phyloP scores from a whole-genome alignment of 2,329 filamentous ascomycete species.

The Monosporascus sp. region DNA sequence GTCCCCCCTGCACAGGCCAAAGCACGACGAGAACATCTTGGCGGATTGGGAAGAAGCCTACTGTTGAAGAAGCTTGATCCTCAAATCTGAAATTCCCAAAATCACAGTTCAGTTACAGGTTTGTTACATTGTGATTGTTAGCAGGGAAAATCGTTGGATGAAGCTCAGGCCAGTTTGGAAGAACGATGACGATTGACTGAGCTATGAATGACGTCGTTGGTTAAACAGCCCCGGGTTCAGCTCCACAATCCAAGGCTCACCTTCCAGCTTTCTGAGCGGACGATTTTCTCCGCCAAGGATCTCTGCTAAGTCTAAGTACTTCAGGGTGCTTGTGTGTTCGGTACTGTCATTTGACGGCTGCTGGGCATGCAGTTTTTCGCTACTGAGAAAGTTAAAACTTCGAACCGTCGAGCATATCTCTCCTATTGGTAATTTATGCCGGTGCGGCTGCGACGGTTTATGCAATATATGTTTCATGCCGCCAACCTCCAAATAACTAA shows the following conservation, averaged over 20 bases:
- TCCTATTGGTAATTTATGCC: too few relatives aligned
- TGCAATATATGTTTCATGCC: too few relatives aligned
- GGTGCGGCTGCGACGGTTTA: too few relatives aligned
- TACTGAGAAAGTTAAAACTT: too few relatives aligned
- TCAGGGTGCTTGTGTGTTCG: too few relatives aligned
- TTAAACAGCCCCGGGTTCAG: not conserved
- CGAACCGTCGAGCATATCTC: too few relatives aligned
- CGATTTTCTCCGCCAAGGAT: not conserved
- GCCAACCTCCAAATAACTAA: too few relatives aligned
- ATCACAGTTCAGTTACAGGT: not conserved
- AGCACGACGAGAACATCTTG: constrained; percentile 56
- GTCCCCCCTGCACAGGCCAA: constrained; percentile 47
- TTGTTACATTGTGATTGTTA: not conserved
- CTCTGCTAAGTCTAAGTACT: too few relatives aligned
- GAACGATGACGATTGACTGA: not conserved
- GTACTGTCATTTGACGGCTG: too few relatives aligned
- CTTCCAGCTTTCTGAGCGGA: not conserved
- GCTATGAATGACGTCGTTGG: not conserved
- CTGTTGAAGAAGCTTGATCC: not conserved
- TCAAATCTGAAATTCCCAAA: not conserved
- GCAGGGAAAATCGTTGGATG: not conserved
- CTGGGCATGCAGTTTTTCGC: too few relatives aligned
- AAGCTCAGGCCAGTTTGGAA: too few relatives aligned
- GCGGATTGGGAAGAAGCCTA: not conserved
- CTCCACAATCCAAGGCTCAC: not conserved